A percentile compares a stretch with the other conserved stretches of the same genome.
Evolutionary conservation across 2,329 filamentous ascomycete species (phyloP).

Genomic region (Cryphonectria japonica): DNA sequence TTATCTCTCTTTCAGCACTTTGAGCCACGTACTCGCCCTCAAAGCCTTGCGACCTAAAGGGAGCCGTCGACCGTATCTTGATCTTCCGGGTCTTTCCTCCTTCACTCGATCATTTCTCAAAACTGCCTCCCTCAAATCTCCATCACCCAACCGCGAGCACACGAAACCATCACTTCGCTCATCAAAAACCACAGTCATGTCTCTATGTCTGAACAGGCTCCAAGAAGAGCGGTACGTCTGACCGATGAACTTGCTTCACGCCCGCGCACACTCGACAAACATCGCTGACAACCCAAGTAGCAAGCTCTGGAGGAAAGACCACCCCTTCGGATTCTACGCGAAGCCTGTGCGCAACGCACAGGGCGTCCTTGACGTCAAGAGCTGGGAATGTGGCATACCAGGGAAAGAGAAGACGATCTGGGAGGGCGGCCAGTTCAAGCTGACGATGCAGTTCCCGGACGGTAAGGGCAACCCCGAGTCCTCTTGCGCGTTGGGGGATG

Average conservation of each 20-base stretch:
- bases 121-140: not conserved
- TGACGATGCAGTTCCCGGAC: slow-evolving; percentile 90
- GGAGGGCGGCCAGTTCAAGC: slow-evolving; percentile 97
- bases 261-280: not conserved
- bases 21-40: not conserved
- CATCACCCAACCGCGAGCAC: not conserved
- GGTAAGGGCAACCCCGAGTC: slow-evolving; percentile 60
- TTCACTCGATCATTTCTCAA: not conserved
- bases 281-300: slow-evolving; percentile 48
- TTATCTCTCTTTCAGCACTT: not conserved
- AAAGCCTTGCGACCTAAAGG: not conserved
- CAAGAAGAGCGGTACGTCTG: slow-evolving; percentile 79
- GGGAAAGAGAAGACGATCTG: slow-evolving; percentile 97
- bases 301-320: slow-evolving; percentile 95
- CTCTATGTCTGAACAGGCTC: slow-evolving; percentile 84
- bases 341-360: slow-evolving; percentile 79
- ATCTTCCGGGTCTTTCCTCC: not conserved
- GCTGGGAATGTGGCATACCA: slow-evolving; percentile 95
- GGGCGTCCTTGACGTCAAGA: slow-evolving; percentile 87
- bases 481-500: not conserved
- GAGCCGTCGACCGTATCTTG: not conserved
- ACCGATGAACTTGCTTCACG: not conserved
- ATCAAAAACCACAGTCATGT: slow-evolving; percentile 58
- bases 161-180: not conserved
- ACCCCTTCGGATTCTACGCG: slow-evolving; percentile 97